Base-by-base conservation (phyloP, 768 basidiomycete genomes). In the Cystofilobasidium macerans region DNA sequence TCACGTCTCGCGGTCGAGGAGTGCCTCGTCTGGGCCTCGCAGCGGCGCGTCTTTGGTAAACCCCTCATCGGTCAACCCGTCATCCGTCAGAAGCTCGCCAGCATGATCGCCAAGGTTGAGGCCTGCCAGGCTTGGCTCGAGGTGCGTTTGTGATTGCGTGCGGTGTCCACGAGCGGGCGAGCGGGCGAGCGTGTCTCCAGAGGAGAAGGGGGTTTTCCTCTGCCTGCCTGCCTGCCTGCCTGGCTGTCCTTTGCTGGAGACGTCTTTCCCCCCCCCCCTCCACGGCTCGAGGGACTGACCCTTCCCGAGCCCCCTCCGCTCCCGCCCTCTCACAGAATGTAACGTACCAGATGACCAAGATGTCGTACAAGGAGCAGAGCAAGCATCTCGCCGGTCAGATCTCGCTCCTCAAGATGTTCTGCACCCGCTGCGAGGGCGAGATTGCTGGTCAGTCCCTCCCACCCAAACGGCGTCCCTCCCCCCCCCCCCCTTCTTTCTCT, bases 31-130 rank as follows among this genome's bases (percentile, higher is more conserved):
- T 97, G 93, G 93, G 80, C 84, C 3, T 82, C 81, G 61, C 90
- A 95, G 74, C 85, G 93, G 47, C 86, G 89, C 32, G 92, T 89
- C 12, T 94, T 94, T 71, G 93, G 92, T 59, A 92, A 88, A 76
- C 89, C 76, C 7, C 78, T 94, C 24, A 72, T 78, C 47, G 82
- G 86, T 3, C 87, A 90, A 73, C 83, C 92, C 0, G 87, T 97
- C 66, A 88, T 98, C 71, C 85, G 93, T 26, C 78, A 83, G 51
- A 95, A 92, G 79, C 77, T 98, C 56, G 91, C 91, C 3, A 79
- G 73, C 8, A 98, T 98, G 89, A 91, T 95, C 62, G 82, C 88
- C 35, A 85, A 88, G 42, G 80, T 85, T 35, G 90, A 93, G 74
- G 67, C 67, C 0, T 24, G 30, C 26, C 61, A 64, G 61, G 26